These are phyloP conservation scores for Triticum monococcum DNA, from an alignment of 176 grass and related monocot species.

Conservation along the genomic window DNA sequence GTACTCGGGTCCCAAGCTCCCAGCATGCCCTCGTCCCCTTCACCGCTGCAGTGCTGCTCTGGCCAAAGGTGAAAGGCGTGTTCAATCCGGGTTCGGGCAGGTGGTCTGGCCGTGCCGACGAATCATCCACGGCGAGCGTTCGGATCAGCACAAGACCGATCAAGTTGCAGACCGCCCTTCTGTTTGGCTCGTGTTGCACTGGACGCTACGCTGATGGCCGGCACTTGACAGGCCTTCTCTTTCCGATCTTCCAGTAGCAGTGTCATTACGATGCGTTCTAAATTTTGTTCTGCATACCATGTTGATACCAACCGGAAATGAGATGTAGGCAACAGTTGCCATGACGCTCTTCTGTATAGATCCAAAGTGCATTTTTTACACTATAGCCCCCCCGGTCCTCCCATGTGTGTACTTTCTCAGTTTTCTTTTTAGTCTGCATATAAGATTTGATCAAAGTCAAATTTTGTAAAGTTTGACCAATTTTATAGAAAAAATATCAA, in stretches of 20 bases:
- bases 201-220: background rate
- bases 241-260: too few relatives aligned
- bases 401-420: too few relatives aligned
- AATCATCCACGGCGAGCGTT: background rate
- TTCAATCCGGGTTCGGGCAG: background rate
- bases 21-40: background rate
- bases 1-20: background rate
- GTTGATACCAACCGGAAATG: background rate
- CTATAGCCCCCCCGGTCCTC: too few relatives aligned
- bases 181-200: too few relatives aligned
- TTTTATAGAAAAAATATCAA: too few relatives aligned
- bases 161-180: background rate
- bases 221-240: background rate
- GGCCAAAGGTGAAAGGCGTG: slow-evolving; percentile 4
- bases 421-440: too few relatives aligned
- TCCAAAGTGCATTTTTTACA: too few relatives aligned
- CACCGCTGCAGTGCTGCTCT: background rate
- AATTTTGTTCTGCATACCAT: too few relatives aligned
- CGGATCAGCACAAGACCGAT: background rate
- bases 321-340: background rate
- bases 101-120: slow-evolving; percentile 25
- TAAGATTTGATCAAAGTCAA: too few relatives aligned
- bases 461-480: too few relatives aligned
- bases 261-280: too few relatives aligned
- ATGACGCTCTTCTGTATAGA: background rate